phyloP scores from a whole-genome alignment of 23 red algal genomes.

The Gracilaria domingensis region DNA sequence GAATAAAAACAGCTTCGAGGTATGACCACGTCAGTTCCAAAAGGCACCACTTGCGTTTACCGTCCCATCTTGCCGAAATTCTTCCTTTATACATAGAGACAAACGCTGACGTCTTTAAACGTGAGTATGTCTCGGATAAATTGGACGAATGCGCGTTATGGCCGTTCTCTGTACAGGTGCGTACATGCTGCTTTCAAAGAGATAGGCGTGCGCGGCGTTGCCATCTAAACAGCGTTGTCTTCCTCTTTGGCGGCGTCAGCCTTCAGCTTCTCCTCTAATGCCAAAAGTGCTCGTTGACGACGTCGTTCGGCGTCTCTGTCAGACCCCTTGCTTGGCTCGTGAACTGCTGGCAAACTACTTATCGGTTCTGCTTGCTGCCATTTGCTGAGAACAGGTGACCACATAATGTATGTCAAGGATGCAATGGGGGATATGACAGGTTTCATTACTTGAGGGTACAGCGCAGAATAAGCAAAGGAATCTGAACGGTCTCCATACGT shows the following conservation, averaged over 20 bases:
- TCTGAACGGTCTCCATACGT: conserved; percentile 46
- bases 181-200: background rate
- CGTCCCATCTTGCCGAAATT: background rate
- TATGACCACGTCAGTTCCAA: no score
- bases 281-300: conserved; percentile 51
- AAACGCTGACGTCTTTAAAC: background rate
- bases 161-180: background rate
- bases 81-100: background rate
- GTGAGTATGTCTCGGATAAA: background rate
- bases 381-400: conserved; percentile 21
- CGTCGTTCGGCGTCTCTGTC: conserved; percentile 54
- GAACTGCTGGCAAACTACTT: background rate
- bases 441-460: conserved; percentile 42
- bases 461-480: conserved; percentile 52
- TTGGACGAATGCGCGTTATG: background rate
- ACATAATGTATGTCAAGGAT: background rate
- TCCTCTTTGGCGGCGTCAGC: background rate
- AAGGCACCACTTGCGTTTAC: background rate
- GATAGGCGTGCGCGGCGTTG: background rate
- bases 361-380: background rate
- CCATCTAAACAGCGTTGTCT: background rate
- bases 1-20: no score
- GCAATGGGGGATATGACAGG: conserved; percentile 45
- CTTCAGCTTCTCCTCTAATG: conserved; percentile 53
- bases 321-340: conserved; percentile 13